phyloP scores from a whole-genome alignment of 1,284 basidiomycete species.

The Melampsora americana region DNA sequence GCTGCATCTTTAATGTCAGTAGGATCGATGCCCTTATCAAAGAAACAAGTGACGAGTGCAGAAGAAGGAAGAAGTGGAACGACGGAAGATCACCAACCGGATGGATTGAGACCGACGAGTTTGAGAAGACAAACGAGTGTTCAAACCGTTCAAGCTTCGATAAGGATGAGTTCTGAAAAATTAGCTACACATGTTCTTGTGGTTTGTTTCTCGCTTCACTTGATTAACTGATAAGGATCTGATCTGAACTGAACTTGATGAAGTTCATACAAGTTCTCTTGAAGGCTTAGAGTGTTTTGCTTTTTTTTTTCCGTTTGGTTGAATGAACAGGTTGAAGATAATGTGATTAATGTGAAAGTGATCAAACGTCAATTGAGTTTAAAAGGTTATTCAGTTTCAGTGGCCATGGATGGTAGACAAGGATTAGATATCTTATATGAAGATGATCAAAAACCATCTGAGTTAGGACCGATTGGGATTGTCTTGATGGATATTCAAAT shows the following conservation, averaged over 20 bases:
- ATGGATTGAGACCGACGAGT: no score
- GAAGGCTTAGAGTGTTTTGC: neutral
- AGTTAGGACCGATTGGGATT: constrained; percentile 17
- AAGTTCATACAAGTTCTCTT: no score
- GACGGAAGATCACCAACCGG: no score
- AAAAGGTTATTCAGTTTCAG: constrained; percentile 35
- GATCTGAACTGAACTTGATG: no score
- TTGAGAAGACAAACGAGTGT: no score
- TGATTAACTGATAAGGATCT: no score
- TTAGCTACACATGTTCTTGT: no score
- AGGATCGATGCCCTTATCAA: constrained; percentile 10
- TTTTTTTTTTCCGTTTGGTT: neutral
- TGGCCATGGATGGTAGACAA: constrained; percentile 39
- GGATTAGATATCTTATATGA: constrained; percentile 26
- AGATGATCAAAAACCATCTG: constrained; percentile 17
- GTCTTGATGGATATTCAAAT: constrained; percentile 44
- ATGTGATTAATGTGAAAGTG: constrained; percentile 39
- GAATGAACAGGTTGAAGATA: constrained; percentile 34
- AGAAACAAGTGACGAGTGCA: no score
- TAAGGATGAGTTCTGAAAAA: no score
- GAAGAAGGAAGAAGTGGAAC: no score
- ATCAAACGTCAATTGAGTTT: constrained; percentile 31
- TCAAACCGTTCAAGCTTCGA: no score
- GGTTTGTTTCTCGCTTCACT: no score
- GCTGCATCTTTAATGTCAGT: constrained; percentile 25